A percentile compares a stretch with the other conserved stretches of the same genome.
Evolutionary conservation across 1,139 yeast species (phyloP).

Genomic region (Suhomyces coccinellae): DNA sequence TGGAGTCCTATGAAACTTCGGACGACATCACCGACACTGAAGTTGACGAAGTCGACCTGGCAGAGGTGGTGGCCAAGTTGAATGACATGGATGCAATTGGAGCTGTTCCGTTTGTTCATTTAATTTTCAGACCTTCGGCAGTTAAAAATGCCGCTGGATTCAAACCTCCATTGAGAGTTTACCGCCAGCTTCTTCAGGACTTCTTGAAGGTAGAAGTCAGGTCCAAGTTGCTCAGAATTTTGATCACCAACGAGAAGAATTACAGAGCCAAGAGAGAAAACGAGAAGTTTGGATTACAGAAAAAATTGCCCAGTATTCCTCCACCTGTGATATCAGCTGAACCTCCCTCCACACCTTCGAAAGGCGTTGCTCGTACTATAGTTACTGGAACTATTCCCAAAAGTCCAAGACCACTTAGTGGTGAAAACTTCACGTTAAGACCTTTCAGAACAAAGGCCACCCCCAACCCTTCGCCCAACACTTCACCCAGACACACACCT

Average conservation of each 20-base stretch:
- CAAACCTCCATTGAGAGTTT: constrained; percentile 40
- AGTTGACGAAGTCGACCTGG: constrained; percentile 11
- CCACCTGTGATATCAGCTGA: constrained; percentile 16
- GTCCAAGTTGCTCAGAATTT: constrained; percentile 24
- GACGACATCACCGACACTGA: constrained; percentile 23
- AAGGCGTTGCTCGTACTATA: constrained; percentile 6
- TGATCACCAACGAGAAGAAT: constrained; percentile 34
- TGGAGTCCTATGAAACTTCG: constrained; percentile 32
- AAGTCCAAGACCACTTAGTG: constrained; percentile 23
- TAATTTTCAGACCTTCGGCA: constrained; percentile 43
- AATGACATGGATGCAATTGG: constrained; percentile 43
- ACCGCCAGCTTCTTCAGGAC: constrained; percentile 30
- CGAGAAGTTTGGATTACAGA: constrained; percentile 30
- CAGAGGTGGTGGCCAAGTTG: constrained; percentile 20
- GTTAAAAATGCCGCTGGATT: constrained; percentile 40
- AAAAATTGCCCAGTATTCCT: constrained; percentile 20
- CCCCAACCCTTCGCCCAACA: constrained; percentile 43
- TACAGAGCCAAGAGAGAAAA: constrained; percentile 32
- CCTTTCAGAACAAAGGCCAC: constrained; percentile 46
- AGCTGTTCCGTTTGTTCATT: constrained; percentile 43
- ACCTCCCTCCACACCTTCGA: constrained; percentile 10
- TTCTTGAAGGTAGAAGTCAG: constrained; percentile 31
- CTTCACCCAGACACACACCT: constrained; percentile 37
- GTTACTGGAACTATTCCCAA: constrained; percentile 16
- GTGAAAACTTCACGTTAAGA: constrained; percentile 40